Percentiles rank a stretch among this genome's conserved stretches.
These are phyloP conservation scores for Fusarium sp. DNA, from an alignment of 2,329 filamentous ascomycete species.

Conservation along the genomic window DNA sequence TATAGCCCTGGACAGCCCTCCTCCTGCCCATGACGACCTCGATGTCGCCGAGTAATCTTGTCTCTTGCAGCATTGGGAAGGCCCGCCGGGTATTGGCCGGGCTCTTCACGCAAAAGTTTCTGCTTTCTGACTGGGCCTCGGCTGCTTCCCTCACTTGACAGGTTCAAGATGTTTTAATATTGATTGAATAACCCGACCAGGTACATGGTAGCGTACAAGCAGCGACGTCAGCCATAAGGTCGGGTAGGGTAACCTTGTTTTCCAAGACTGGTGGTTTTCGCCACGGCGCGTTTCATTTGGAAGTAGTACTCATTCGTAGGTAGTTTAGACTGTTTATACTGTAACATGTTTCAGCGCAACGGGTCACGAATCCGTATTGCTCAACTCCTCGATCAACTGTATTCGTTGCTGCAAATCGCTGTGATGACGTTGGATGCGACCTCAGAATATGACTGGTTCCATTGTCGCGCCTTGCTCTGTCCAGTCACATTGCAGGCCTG, in stretches of 20 bases:
- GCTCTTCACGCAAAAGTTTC: constrained; percentile 39
- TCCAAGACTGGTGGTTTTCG: constrained; percentile 41
- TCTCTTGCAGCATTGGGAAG: constrained; percentile 5
- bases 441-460: constrained; percentile 23
- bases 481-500: constrained; percentile 4
- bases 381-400: not conserved
- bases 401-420: not conserved
- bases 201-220: constrained; percentile 41
- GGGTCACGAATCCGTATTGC: constrained; percentile 30
- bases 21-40: constrained; percentile 90
- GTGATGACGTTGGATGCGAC: constrained; percentile 27
- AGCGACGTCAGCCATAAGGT: constrained; percentile 28
- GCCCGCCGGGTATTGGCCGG: constrained; percentile 22
- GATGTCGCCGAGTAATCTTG: constrained; percentile 84
- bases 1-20: constrained; percentile 78
- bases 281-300: constrained; percentile 40
- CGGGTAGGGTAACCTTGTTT: constrained; percentile 30
- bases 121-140: constrained; percentile 35
- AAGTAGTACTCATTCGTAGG: constrained; percentile 44
- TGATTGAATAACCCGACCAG: constrained; percentile 36
- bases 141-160: constrained; percentile 39
- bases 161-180: constrained; percentile 39
- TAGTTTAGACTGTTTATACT: constrained; percentile 46
- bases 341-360: constrained; percentile 41
- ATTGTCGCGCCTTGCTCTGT: constrained; percentile 14